Evolutionary conservation across 495 filamentous ascomycete genomes (phyloP), one percentile per base, ranked within the genome.

Genomic region (Talaromyces thailandensis): DNA sequence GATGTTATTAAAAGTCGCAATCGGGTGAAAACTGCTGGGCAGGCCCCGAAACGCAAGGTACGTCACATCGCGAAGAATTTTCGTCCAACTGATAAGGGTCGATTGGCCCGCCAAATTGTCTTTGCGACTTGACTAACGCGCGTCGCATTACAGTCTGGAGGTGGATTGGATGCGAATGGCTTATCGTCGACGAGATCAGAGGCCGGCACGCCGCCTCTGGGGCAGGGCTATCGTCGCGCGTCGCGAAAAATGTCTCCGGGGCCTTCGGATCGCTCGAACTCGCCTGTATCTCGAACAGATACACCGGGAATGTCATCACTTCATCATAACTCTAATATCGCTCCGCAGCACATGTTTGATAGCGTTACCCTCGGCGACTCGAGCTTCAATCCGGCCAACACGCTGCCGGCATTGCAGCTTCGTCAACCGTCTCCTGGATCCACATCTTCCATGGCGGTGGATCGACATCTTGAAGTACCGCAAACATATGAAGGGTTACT

Each of bases 1-100:
- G 95, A 99, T 79, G 92, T 98, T 63, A 99, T 99, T 77, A 99
- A 99, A 78, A 96, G 93, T 78, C 92, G 94, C 67, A 99, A 99
- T 72, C 86, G 94, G 60, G 93, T 98, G 56, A 98, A 98, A 80
- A 94, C 92, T 52, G 85, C 88, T 63, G 91, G 89, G 6, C 88
- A 91, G 67, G 87, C 86, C 9, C 84, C 87, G 58, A 94, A 93
- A 77, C 93, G 92, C 75, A 98, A 96, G 85, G 93, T 93, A 68
- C 72, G 80, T 71, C 50, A 52, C 62, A 55, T 51, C 51, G 48
- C 25, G 58, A 62, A 78, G 71, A 71, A 63, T 65, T 72, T 70
- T 71, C 51, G 51, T 24, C 8, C 51, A 16, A 55, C 51, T 48
- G 43, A 48, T 48, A 21, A 48, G 43, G n/a, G 37, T 43, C 37